Evolutionary conservation across 108 stramenopile species (phyloP).

Genomic region (Ochromonas danica): DNA sequence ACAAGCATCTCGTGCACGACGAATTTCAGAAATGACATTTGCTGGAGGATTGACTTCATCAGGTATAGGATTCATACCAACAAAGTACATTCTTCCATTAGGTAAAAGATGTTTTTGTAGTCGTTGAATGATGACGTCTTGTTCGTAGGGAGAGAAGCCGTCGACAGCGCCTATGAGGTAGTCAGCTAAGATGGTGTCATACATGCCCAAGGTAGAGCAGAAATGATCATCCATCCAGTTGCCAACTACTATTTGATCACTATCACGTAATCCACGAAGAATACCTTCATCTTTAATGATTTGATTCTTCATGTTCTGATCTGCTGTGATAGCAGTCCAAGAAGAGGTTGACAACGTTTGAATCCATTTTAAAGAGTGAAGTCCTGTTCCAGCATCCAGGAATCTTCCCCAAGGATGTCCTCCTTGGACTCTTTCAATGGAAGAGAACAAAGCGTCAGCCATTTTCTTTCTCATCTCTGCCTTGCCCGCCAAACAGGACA

Average conservation of each 20-base stretch:
- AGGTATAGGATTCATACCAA: slow-evolving; percentile 85
- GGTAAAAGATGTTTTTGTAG: slow-evolving; percentile 71
- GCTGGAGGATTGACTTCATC: slow-evolving; percentile 65
- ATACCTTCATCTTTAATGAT: neutral
- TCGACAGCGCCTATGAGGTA: slow-evolving; percentile 95
- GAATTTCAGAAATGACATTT: slow-evolving; percentile 76
- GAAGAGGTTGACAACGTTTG: slow-evolving; percentile 41
- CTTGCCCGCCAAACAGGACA: too few relatives aligned
- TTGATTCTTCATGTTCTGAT: slow-evolving; percentile 36
- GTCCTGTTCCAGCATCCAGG: slow-evolving; percentile 87
- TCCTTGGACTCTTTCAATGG: slow-evolving; percentile 2
- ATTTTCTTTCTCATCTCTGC: too few relatives aligned
- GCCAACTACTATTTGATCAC: neutral
- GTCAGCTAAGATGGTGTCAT: slow-evolving; percentile 69
- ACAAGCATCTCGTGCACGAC: slow-evolving; percentile 82
- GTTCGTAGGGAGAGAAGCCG: slow-evolving; percentile 87
- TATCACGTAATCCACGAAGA: neutral
- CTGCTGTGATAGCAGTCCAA: slow-evolving; percentile 43
- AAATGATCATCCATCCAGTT: slow-evolving; percentile 32
- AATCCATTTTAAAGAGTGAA: slow-evolving; percentile 87
- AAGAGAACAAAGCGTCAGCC: neutral
- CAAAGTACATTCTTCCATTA: slow-evolving; percentile 81
- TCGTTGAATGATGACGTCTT: slow-evolving; percentile 56
- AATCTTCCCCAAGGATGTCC: slow-evolving; percentile 55
- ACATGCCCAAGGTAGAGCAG: neutral